Conservation (phyloP, 306 rosid genomes). For the Vigna nakashimae region DNA sequence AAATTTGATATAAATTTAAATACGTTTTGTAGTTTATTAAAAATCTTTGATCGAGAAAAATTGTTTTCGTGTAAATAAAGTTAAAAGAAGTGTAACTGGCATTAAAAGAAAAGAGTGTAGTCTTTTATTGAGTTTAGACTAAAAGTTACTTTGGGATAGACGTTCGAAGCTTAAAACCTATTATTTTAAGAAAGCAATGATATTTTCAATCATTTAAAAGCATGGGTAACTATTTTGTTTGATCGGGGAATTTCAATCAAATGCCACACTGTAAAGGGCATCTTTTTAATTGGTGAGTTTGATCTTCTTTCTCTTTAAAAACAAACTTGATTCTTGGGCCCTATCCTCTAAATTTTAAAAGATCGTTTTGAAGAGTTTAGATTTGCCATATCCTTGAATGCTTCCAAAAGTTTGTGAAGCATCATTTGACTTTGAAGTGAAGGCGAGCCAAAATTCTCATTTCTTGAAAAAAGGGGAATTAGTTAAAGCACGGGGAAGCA, state of each 20-base stretch:
- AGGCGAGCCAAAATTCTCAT: conserved; percentile 39
- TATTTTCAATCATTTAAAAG: conserved; percentile 43
- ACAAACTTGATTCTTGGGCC: conserved; percentile 13
- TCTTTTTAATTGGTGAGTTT: conserved; percentile 33
- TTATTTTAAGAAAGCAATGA: background rate
- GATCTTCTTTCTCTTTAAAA: conserved; percentile 31
- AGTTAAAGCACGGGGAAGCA: conserved; percentile 18
- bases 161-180: too few species aligned
- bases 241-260: background rate
- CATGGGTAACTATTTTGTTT: background rate
- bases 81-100: background rate
- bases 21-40: background rate
- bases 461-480: conserved; percentile 47
- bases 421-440: conserved; percentile 51
- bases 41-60: background rate
- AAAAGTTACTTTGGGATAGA: conserved; percentile 18
- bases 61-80: background rate
- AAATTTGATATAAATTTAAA: background rate
- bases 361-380: background rate
- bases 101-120: background rate
- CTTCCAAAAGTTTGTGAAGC: conserved; percentile 38
- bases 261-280: conserved; percentile 38
- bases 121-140: conserved; percentile 5
- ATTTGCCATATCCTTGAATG: conserved; percentile 17
- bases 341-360: conserved; percentile 7